A percentile compares a stretch with the other conserved stretches of the same genome.
Conservation (phyloP, 768 basidiomycete species). For the Macrolepiota fuliginosa region DNA sequence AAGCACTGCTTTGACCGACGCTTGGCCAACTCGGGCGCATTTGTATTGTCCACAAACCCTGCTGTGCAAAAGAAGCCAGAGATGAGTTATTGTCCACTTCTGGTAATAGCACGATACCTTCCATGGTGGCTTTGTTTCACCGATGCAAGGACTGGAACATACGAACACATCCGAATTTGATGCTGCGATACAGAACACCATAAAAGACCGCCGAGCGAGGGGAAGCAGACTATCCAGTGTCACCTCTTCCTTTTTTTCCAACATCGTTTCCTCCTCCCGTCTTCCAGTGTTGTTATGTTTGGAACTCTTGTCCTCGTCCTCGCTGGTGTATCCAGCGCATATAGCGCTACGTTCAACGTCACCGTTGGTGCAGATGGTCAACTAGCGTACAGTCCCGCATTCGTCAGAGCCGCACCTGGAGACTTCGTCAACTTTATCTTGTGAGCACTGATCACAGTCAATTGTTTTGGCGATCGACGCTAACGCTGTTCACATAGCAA, state of each 20-base stretch:
- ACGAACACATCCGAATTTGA: no score
- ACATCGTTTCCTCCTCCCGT: background rate
- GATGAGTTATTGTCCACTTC: background rate
- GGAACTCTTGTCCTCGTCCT: constrained; percentile 18
- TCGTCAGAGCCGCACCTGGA: constrained; percentile 38
- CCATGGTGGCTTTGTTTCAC: no score
- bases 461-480: background rate
- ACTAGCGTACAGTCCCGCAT: constrained; percentile 31
- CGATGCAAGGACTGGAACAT: no score
- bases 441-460: constrained; percentile 31
- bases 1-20: background rate
- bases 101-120: no score
- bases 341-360: constrained; percentile 29
- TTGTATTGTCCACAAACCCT: background rate
- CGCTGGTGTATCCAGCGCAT: constrained; percentile 25
- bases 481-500: constrained; percentile 24
- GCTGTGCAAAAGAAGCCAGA: background rate
- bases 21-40: background rate
- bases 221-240: background rate
- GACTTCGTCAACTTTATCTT: constrained; percentile 50
- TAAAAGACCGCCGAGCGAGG: no score
- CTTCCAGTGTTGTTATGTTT: no score
- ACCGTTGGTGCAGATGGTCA: constrained; percentile 32
- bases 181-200: no score
- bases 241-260: background rate